Conservation (phyloP, 192 early-diverging fungal species). For the Coemansia sp. region DNA sequence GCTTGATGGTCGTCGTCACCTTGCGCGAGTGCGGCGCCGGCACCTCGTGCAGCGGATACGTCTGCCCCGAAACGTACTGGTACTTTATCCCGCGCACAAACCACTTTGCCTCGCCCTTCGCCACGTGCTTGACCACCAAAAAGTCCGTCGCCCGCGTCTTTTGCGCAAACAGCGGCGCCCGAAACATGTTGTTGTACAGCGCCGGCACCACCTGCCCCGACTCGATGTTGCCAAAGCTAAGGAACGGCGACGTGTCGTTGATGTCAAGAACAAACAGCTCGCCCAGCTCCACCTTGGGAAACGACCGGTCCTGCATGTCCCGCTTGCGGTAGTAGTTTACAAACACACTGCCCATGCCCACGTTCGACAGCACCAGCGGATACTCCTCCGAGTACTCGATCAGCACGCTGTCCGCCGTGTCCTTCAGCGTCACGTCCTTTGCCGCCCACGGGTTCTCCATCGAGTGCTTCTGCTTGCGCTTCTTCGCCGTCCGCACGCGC, state of each 20-base stretch:
- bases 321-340: slow-evolving; percentile 96
- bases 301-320: slow-evolving; percentile 72
- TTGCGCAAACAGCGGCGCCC: slow-evolving; percentile 89
- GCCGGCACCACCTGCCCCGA: slow-evolving; percentile 86
- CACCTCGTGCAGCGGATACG: slow-evolving; percentile 90
- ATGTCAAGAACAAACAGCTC: slow-evolving; percentile 82
- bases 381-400: slow-evolving; percentile 97
- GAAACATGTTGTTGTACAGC: slow-evolving; percentile 91
- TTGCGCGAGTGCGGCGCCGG: slow-evolving; percentile 93
- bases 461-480: slow-evolving; percentile 66
- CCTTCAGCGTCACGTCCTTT: slow-evolving; percentile 88
- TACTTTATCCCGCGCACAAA: slow-evolving; percentile 80
- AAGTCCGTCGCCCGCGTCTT: slow-evolving; percentile 73
- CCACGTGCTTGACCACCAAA: slow-evolving; percentile 75
- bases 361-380: slow-evolving; percentile 87
- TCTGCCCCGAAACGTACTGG: slow-evolving; percentile 88
- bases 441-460: slow-evolving; percentile 72
- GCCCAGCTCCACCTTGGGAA: slow-evolving; percentile 82
- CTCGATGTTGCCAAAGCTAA: slow-evolving; percentile 92
- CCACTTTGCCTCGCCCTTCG: slow-evolving; percentile 79
- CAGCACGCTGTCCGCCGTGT: slow-evolving; percentile 76
- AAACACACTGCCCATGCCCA: slow-evolving; percentile 92
- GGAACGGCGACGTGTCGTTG: slow-evolving; percentile 90
- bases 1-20: slow-evolving; percentile 82
- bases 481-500: slow-evolving; percentile 69